Base-by-base conservation (phyloP, 768 basidiomycete genomes). In the Tremella fuciformis region DNA sequence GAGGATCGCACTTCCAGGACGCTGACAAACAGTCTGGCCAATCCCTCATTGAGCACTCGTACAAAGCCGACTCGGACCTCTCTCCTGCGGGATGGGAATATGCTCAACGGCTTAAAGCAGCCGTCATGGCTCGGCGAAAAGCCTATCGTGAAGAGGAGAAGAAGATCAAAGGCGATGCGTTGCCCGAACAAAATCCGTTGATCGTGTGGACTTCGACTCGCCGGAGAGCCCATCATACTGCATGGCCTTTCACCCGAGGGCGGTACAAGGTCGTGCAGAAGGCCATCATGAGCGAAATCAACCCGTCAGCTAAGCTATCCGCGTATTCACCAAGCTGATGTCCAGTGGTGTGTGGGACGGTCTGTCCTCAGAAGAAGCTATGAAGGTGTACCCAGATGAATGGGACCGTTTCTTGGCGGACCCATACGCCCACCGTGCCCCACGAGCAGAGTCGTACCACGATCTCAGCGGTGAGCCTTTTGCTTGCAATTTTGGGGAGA, bases 41-140 rank as follows among this genome's bases (percentile, higher is more conserved):
- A 82, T 94, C 91, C 13, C 81, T 97, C 58, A 92, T 97, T 67
- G 96, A 99, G 75, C 96, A 98, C 74, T 98, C 94, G 4, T 98
- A 93, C 82, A 94, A 93, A 79, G 93, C 96, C 38, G 96, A 99
- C 71, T 91, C 93, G 1, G 94, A 98, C 76, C 83, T 99, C 9
- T 96, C 93, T 1, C 88, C 89, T 2, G 87, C 86, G 0, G 96
- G 96, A 2, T 91, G 91, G 89, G 92, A 96, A 59, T 99, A 99
- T 65, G 87, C 93, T 1, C 88, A 90, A 65, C 83, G 82, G 40
- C 80, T 99, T 59, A 91, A 88, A 67, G 89, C 96, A 42, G 94
- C 94, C 62, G 88, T 99, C 18, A 80, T 89, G 8, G 85, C 91
- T 42, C 83, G 91, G 47, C 83, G 93, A 26, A 84, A 85, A 21